phyloP scores from a whole-genome alignment of 768 basidiomycete genomes.

The Kwoniella dendrophila region DNA sequence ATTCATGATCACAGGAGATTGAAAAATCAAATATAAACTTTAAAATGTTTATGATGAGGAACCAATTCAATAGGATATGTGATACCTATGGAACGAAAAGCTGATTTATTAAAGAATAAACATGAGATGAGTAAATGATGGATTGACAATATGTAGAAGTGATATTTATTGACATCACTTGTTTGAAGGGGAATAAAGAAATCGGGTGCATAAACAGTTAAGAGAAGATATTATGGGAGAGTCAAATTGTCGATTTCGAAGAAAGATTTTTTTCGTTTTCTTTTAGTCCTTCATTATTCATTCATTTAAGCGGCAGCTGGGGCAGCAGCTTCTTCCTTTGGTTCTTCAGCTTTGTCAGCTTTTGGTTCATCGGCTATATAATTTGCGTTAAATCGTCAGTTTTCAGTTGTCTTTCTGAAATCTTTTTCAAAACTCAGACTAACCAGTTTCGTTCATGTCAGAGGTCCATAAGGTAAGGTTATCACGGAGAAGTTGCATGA shows the following conservation, averaged over 20 bases:
- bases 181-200: too few relatives aligned
- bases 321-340: conserved; percentile 48
- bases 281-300: background rate
- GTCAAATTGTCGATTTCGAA: background rate
- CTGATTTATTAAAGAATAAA: too few relatives aligned
- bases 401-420: conserved; percentile 6
- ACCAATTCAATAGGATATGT: background rate
- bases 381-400: background rate
- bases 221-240: background rate
- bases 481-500: conserved; percentile 88
- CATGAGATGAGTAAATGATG: too few relatives aligned
- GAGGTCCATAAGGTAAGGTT: conserved; percentile 98
- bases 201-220: too few relatives aligned
- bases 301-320: conserved; percentile 38
- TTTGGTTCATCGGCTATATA: conserved; percentile 25
- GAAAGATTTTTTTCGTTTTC: conserved; percentile 2
- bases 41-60: background rate
- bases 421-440: conserved; percentile 7
- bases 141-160: too few relatives aligned
- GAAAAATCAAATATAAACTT: background rate
- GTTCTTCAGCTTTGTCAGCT: conserved; percentile 34
- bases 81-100: background rate
- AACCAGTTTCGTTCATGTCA: conserved; percentile 87
- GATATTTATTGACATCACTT: too few relatives aligned
- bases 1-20: conserved; percentile 20